Evolutionary conservation across 202 grass and related monocot genomes (phyloP).

Genomic region (Alloteropsis angusta): DNA sequence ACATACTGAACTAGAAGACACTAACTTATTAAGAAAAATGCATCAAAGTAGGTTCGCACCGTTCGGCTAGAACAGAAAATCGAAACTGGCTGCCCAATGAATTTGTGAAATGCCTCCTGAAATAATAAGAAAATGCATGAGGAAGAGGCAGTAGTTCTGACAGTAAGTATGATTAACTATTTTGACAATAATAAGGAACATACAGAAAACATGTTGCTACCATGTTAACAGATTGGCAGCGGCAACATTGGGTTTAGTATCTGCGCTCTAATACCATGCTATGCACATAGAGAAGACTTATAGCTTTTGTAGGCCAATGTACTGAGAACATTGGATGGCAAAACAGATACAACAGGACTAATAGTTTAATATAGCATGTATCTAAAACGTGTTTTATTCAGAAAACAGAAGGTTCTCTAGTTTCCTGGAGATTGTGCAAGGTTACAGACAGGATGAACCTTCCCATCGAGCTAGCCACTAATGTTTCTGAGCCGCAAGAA

Average conservation of each 20-base stretch:
- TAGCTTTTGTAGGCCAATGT: not conserved
- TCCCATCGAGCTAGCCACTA: too few species aligned
- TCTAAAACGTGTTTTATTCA: too few species aligned
- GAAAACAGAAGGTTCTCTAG: too few species aligned
- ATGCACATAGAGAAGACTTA: not conserved
- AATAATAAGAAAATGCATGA: conserved; percentile 5
- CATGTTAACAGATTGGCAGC: not conserved
- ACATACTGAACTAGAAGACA: not conserved
- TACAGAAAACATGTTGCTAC: not conserved
- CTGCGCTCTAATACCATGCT: not conserved
- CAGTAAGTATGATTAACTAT: not conserved
- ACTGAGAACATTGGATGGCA: not conserved
- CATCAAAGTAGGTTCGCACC: conserved; percentile 32
- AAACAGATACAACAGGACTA: not conserved
- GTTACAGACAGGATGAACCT: too few species aligned
- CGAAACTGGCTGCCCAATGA: conserved; percentile 68
- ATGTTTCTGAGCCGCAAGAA: too few species aligned
- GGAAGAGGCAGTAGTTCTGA: not conserved
- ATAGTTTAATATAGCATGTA: too few species aligned
- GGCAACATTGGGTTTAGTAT: not conserved
- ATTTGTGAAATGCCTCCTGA: conserved; percentile 86
- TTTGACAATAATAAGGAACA: not conserved
- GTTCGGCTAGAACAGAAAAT: conserved; percentile 83
- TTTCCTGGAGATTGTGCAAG: too few species aligned
- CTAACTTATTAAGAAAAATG: not conserved